Base-by-base conservation (phyloP, 2,329 filamentous ascomycete genomes). In the Diaporthe citriasiana region DNA sequence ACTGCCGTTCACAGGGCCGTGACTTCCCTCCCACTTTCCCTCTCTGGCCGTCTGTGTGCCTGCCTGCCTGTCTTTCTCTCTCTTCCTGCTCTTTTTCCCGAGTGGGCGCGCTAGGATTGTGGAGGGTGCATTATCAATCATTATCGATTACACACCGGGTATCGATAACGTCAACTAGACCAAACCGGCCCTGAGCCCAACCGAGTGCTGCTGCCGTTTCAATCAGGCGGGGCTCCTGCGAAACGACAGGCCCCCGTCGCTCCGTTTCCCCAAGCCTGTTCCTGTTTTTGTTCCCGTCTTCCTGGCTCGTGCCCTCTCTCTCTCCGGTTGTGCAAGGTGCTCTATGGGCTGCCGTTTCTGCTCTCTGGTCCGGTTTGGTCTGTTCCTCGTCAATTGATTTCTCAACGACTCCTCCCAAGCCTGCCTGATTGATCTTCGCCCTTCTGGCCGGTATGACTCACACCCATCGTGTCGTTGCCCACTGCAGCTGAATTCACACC, bases 141-240 rank as follows among this genome's bases (percentile, higher is more conserved):
- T 53, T 68, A 68, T 68, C 63, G 63, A 68, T 68, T 68, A 40
- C 40, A 40, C 40, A n/a, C 17, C 15, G 15, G n/a, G 45, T 68
- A 68, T 68, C 63, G 63, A 68, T 68, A 68, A 68, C 63, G 30
- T 51, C 33, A 51, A 33, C 19, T 35, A 45, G 45, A 38, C 47
- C 63, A 68, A 53, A 68, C 63, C 63, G 63, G 63, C 63, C 42
- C 63, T 68, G 63, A 22, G n/a, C 47, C 50, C 63, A 53, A 68
- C 63, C 63, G 63, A 53, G 47, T 9, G 47, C n/a, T 51, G 63
- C 63, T 68, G 63, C 63, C 63, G 63, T 68, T 68, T 68, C 63
- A 68, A 68, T 68, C 47, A 40, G 63, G 63, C 63, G 63, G 63
- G 63, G 63, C 63, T 68, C 22, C 47, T 22, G n/a, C 47, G 63